These are phyloP conservation scores for Petunia axillaris DNA, from an alignment of 257 asterid genomes.

Conservation along the genomic window DNA sequence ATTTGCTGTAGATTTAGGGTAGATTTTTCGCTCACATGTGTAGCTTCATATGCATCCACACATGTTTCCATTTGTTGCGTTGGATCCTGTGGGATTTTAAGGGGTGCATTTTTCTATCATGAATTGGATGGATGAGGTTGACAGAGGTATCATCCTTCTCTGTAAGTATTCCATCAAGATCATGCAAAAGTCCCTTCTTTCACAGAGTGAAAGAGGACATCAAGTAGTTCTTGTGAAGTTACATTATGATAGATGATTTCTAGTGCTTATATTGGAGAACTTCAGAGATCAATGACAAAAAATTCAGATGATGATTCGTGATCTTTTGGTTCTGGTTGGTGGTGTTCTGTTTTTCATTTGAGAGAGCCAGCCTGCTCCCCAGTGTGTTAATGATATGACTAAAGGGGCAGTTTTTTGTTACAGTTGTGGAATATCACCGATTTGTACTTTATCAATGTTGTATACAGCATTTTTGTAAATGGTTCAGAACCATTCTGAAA, in stretches of 20 bases:
- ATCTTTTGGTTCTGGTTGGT: not conserved
- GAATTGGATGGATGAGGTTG: not conserved
- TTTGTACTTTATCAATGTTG: not conserved
- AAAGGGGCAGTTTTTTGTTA: too few species aligned
- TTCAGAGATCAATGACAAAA: not conserved
- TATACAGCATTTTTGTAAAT: not conserved
- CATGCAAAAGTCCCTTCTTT: not conserved
- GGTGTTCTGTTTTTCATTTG: too few species aligned
- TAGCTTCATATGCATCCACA: slow-evolving; percentile 1
- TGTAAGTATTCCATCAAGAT: not conserved
- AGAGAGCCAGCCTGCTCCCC: not conserved
- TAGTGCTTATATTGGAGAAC: slow-evolving; percentile 8
- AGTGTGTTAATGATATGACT: not conserved
- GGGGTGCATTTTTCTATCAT: not conserved
- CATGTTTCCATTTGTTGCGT: slow-evolving; percentile 5
- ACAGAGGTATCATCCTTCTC: not conserved
- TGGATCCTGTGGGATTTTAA: not conserved
- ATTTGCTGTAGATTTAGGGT: not conserved
- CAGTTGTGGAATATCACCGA: not conserved
- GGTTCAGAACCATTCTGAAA: not conserved
- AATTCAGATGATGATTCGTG: not conserved
- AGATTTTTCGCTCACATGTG: slow-evolving; percentile 13
- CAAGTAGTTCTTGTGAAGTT: slow-evolving; percentile 2
- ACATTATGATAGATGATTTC: not conserved
- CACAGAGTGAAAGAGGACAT: not conserved